Conservation (phyloP, 371 early-diverging fungal species). For the Nematocida displodere region DNA sequence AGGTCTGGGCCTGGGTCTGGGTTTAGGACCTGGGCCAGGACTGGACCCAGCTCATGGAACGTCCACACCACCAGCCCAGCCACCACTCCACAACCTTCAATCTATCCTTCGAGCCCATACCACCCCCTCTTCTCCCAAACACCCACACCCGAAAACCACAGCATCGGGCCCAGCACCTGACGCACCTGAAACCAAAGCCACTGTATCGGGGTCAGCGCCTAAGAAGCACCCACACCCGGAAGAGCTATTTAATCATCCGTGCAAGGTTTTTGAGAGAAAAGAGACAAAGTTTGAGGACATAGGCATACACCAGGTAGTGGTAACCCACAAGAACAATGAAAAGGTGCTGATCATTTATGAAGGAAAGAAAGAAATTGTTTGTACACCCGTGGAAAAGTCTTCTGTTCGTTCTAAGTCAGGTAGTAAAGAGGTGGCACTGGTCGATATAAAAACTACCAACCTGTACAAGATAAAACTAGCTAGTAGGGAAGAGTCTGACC, state of each 20-base stretch:
- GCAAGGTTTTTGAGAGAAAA: slow-evolving; percentile 34
- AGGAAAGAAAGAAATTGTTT: background rate
- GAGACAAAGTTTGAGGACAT: slow-evolving; percentile 4
- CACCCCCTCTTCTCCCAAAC: background rate
- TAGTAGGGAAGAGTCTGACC: slow-evolving; percentile 3
- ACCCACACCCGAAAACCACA: background rate
- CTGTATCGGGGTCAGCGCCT: background rate
- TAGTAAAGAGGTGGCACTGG: slow-evolving; percentile 25
- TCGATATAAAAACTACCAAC: background rate
- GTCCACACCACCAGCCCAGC: too few species aligned
- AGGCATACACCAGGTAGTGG: slow-evolving; percentile 17
- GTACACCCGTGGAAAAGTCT: background rate
- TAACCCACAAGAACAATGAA: background rate
- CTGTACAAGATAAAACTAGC: slow-evolving; percentile 39
- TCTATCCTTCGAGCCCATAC: background rate
- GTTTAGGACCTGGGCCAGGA: background rate
- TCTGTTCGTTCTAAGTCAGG: background rate
- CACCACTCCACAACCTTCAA: too few species aligned
- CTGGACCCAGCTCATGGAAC: background rate
- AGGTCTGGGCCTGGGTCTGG: background rate
- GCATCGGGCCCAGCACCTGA: background rate
- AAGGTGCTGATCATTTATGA: slow-evolving; percentile 15
- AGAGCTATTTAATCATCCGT: slow-evolving; percentile 10
- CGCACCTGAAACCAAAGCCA: too few species aligned
- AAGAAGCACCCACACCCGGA: background rate